These are phyloP conservation scores for Leccinum imitatum DNA, from an alignment of 768 basidiomycete genomes.

Conservation along the genomic window DNA sequence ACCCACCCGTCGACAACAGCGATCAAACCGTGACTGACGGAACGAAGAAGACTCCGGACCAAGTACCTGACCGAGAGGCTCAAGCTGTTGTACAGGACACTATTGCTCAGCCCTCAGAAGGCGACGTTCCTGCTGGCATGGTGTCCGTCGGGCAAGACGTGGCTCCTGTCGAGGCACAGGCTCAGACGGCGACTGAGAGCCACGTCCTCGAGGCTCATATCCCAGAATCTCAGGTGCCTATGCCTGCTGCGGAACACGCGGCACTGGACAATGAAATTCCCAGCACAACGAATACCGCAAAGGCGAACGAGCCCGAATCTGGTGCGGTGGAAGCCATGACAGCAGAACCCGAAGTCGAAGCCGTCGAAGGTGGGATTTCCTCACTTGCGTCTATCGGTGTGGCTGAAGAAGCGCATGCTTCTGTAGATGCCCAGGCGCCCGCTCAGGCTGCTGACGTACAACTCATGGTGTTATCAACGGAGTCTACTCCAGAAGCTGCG, in stretches of 20 bases:
- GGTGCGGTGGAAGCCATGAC: not conserved
- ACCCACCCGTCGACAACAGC: not conserved
- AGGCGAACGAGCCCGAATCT: not conserved
- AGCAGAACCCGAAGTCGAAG: not conserved
- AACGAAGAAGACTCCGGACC: slow-evolving; percentile 9
- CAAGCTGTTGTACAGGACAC: not conserved
- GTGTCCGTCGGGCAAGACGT: not conserved
- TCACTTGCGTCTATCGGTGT: not conserved
- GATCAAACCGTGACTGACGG: not conserved
- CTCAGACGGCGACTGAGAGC: slow-evolving; percentile 3
- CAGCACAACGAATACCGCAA: not conserved
- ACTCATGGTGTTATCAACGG: not conserved
- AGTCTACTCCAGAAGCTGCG: slow-evolving; percentile 5
- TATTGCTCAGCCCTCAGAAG: not conserved
- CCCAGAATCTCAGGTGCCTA: not conserved
- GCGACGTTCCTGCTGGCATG: not conserved
- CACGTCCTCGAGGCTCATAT: not conserved
- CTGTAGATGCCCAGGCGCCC: slow-evolving; percentile 2
- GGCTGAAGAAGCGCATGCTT: not conserved
- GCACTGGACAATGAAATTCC: slow-evolving; percentile 9
- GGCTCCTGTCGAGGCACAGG: not conserved
- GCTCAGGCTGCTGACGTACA: slow-evolving; percentile 2
- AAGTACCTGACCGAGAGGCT: slow-evolving; percentile 3
- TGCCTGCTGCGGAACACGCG: slow-evolving; percentile 1
- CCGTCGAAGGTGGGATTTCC: not conserved